Base-by-base conservation (phyloP, 495 filamentous ascomycete genomes). In the Penicillium canariense region DNA sequence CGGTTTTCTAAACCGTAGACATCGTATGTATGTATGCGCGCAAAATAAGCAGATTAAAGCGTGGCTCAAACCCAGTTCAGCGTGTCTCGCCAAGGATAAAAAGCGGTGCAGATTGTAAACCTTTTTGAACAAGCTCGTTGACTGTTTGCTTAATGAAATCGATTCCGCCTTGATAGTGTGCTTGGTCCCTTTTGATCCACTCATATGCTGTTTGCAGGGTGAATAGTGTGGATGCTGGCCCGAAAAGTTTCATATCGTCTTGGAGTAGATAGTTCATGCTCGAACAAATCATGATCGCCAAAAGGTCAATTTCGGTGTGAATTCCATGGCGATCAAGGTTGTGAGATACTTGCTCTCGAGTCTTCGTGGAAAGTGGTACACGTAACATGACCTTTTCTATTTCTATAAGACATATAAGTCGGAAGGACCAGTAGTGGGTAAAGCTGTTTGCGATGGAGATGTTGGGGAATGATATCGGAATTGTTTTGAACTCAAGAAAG, bases 201-300 rank as follows among this genome's bases (percentile, higher is more conserved):
- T 8, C 9, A 10, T 55, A 55, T 9, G 59, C 62, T 3, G 51
- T 35, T 25, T 45, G 32, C 5, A 59, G 49, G 1, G 72, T 71
- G 4, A 75, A 56, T 0, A 67, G 42, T 0, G 68, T 55, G 1
- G 72, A 75, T n/a, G 66, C 63, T 14, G 69, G 68, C 2, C 74
- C 71, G 50, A 72, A 77, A 12, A 77, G 51, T 39, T 59, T 71
- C 70, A 77, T 74, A 47, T 69, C 65, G 10, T 70, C 70, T 48
- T 70, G 69, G 44, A 75, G 42, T 10, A 75, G 45, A 32, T 75
- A 77, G 5, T 69, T 63, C 54, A 71, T 68, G 45, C 72, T 74
- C 20, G 57, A 60, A 45, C 59, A 70, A 14, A 77, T 73, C 47
- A 58, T 54, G 4, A 45, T 52, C 2, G 61, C 52, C 27, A 71